phyloP scores from a whole-genome alignment of 768 basidiomycete species.

The Boletellus emodensis region DNA sequence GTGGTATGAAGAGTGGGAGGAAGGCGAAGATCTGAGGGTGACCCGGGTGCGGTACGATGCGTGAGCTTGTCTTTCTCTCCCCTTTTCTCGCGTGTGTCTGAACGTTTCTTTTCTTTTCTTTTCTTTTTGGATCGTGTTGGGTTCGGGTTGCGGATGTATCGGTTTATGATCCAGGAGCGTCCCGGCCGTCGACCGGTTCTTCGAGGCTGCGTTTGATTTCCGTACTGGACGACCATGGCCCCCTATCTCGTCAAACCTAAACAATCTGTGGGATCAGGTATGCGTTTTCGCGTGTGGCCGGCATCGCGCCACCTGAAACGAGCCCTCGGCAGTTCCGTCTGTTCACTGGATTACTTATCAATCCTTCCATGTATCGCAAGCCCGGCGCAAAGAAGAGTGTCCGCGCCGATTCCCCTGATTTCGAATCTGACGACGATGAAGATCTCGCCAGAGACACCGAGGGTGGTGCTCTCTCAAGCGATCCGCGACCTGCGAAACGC shows the following conservation, averaged over 20 bases:
- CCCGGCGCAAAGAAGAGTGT: conserved; percentile 25
- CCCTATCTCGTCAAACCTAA: conserved; percentile 26
- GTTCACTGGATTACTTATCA: conserved; percentile 54
- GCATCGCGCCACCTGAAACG: conserved; percentile 3
- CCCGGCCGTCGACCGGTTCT: conserved; percentile 51
- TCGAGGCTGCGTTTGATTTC: conserved; percentile 59
- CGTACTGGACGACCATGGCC: conserved; percentile 39
- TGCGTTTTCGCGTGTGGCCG: conserved; percentile 4
- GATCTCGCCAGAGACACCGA: conserved; percentile 10
- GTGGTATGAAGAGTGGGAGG: conserved; percentile 77
- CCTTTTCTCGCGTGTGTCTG: background rate
- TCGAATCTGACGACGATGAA: conserved; percentile 30
- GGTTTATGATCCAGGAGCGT: conserved; percentile 33
- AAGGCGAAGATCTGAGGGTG: conserved; percentile 48
- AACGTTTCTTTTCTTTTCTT: too few species aligned
- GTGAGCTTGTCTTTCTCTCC: conserved; percentile 36
- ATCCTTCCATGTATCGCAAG: conserved; percentile 37
- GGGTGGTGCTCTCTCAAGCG: background rate
- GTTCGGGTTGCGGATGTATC: background rate
- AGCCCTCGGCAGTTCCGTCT: conserved; percentile 48
- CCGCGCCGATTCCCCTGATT: conserved; percentile 34
- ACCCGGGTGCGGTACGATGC: conserved; percentile 41
- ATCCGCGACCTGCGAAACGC: conserved; percentile 23
- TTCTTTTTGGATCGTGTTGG: too few species aligned
- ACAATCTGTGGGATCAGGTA: conserved; percentile 65